Evolutionary conservation across 2,329 filamentous ascomycete genomes (phyloP), one percentile per base, ranked within the genome.

Genomic region (Knufia petricola): DNA sequence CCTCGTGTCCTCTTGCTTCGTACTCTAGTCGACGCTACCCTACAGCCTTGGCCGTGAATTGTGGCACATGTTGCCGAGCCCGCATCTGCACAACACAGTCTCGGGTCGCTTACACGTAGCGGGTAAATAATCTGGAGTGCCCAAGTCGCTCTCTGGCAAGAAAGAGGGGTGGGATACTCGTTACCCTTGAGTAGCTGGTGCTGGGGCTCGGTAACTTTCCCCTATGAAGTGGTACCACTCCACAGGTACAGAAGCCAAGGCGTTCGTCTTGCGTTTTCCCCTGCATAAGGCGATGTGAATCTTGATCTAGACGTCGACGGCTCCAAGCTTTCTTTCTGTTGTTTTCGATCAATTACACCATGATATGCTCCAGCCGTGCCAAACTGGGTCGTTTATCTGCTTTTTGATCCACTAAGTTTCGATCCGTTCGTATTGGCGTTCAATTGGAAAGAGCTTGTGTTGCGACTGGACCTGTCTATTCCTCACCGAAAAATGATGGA

Each of bases 281-380:
- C 41, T 31, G 41, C 41, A 44, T 17, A 15, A 6, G 6, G 37
- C 26, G 28, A 31, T 28, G 19, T 30, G n/a, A 19, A 31, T 31
- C 26, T 31, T n/a, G 40, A 23, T 26, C 40, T 43, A 23, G 40
- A 23, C 24, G 19, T 9, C 15, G 8, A 40, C 21, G 21, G 37
- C 19, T n/a, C 6, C 7, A n/a, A 40, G 37, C 37, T 24, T 21
- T 40, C 17, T 6, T 13, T 6, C 10, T 9, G 6, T 7, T 24
- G 4, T 20, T 17, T 23, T n/a, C 26, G 41, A 32, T 44, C 41
- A 32, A 44, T 44, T 44, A 31, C 41, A 44, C 21, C 26, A 44
- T 44, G 4, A 44, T 44, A 20, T 26, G 28, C 13, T 23, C 28
- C 41, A 12, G 19, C 41, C 28, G 10, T 31, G 8, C 41, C 32